Percentiles rank a stretch among this genome's conserved stretches.
Conservation (phyloP, 768 basidiomycete species). For the Pulveroboletus sp. region DNA sequence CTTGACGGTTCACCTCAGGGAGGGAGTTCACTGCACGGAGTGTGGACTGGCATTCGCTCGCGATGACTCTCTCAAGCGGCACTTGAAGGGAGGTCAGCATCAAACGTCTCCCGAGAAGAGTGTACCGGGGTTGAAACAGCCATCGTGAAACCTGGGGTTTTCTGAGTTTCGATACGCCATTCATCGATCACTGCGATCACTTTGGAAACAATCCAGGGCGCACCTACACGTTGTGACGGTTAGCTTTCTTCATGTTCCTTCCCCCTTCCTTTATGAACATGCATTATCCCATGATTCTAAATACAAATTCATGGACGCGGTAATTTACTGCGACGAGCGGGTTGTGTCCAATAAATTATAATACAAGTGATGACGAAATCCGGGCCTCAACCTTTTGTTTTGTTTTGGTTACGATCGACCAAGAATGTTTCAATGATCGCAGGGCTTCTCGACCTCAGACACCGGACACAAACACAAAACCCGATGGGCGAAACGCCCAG, state of each 20-base stretch:
- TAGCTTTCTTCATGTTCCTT: not conserved
- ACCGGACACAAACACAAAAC: too few species aligned
- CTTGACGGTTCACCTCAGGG: conserved; percentile 23
- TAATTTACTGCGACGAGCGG: too few species aligned
- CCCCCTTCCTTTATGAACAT: not conserved
- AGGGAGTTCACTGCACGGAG: conserved; percentile 6
- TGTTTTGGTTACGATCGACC: too few species aligned
- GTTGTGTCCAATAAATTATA: too few species aligned
- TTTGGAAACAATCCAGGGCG: too few species aligned
- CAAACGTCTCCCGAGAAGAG: not conserved
- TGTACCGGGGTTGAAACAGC: not conserved
- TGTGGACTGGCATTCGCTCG: conserved; percentile 27
- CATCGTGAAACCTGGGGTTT: not conserved
- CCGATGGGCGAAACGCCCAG: too few species aligned
- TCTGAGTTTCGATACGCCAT: not conserved
- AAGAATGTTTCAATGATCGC: too few species aligned
- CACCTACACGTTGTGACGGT: too few species aligned
- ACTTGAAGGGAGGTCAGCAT: conserved; percentile 17
- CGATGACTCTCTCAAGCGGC: conserved; percentile 28
- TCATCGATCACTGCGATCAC: not conserved
- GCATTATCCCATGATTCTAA: not conserved
- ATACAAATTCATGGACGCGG: not conserved
- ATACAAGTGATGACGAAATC: too few species aligned
- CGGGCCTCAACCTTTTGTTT: too few species aligned
- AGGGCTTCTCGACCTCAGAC: too few species aligned